Evolutionary conservation across 805 yeast species (phyloP).

Genomic region (Barnettozyma californica): DNA sequence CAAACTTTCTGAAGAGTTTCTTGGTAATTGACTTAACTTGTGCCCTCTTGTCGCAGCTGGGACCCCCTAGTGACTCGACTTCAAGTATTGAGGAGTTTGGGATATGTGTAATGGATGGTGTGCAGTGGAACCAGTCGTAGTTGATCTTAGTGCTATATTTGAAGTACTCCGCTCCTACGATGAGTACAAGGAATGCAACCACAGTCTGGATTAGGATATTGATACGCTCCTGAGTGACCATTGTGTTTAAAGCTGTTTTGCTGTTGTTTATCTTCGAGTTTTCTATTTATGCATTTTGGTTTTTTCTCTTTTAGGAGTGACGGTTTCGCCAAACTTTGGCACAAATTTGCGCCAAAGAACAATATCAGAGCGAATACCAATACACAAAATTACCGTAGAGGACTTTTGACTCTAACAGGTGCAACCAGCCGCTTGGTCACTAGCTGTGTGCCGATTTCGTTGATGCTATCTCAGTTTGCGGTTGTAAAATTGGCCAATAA

Average conservation of each 20-base stretch:
- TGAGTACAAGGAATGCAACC: slow-evolving; percentile 25
- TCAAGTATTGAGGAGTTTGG: slow-evolving; percentile 26
- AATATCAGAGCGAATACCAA: no score
- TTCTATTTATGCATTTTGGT: background rate
- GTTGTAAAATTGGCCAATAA: no score
- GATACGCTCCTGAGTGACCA: slow-evolving; percentile 15
- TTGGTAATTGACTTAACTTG: slow-evolving; percentile 35
- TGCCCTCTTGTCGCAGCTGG: slow-evolving; percentile 40
- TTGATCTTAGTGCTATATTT: slow-evolving; percentile 34
- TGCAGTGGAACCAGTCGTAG: slow-evolving; percentile 43
- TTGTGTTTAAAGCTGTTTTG: background rate
- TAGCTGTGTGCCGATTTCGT: no score
- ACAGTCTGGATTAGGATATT: slow-evolving; percentile 27
- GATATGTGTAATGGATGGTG: slow-evolving; percentile 26
- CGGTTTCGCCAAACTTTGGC: no score
- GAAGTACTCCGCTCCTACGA: slow-evolving; percentile 39
- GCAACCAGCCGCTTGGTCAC: no score
- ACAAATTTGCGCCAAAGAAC: no score
- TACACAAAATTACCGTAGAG: no score
- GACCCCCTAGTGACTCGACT: slow-evolving; percentile 36
- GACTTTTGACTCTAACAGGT: no score
- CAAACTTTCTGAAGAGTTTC: slow-evolving; percentile 33
- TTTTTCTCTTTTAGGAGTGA: no score
- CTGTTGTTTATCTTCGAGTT: no score
- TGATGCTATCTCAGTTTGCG: no score